Conservation (phyloP, 352 stramenopile genomes). For the Thalassiosira livingstoniorum region DNA sequence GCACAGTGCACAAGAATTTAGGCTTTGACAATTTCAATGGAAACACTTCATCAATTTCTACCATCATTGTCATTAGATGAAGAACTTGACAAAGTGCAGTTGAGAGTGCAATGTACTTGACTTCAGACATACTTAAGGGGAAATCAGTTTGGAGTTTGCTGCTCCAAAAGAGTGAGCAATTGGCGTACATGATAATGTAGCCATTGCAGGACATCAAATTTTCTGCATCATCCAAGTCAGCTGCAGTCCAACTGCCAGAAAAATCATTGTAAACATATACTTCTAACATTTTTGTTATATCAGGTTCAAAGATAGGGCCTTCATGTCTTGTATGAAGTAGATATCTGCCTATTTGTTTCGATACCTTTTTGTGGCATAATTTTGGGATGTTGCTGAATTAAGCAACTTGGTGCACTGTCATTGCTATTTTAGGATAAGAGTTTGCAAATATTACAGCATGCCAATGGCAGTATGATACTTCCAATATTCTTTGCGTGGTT, state of each 20-base stretch:
- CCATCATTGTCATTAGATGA: no score
- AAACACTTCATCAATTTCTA: no score
- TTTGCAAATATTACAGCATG: slow-evolving; percentile 5
- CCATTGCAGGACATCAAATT: slow-evolving; percentile 4
- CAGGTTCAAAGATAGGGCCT: not conserved
- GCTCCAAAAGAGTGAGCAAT: slow-evolving; percentile 28
- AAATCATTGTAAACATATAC: slow-evolving; percentile 7
- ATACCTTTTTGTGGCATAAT: slow-evolving; percentile 1
- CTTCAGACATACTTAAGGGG: slow-evolving; percentile 22
- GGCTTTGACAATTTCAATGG: no score
- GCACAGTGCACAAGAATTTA: no score
- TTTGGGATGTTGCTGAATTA: slow-evolving; percentile 15
- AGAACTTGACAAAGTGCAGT: not conserved
- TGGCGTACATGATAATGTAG: not conserved
- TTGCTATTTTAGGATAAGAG: slow-evolving; percentile 3
- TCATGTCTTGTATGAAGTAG: not conserved
- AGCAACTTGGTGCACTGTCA: slow-evolving; percentile 8
- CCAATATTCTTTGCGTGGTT: not conserved
- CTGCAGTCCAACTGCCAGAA: not conserved
- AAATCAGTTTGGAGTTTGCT: slow-evolving; percentile 12
- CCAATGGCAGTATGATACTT: slow-evolving; percentile 1
- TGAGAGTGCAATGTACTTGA: slow-evolving; percentile 52
- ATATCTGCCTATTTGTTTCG: slow-evolving; percentile 2
- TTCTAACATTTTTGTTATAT: not conserved
- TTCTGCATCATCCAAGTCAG: slow-evolving; percentile 1